A percentile compares a stretch with the other conserved stretches of the same genome.
Conservation (phyloP, 352 stramenopile genomes). For the Pythium guiyangense region DNA sequence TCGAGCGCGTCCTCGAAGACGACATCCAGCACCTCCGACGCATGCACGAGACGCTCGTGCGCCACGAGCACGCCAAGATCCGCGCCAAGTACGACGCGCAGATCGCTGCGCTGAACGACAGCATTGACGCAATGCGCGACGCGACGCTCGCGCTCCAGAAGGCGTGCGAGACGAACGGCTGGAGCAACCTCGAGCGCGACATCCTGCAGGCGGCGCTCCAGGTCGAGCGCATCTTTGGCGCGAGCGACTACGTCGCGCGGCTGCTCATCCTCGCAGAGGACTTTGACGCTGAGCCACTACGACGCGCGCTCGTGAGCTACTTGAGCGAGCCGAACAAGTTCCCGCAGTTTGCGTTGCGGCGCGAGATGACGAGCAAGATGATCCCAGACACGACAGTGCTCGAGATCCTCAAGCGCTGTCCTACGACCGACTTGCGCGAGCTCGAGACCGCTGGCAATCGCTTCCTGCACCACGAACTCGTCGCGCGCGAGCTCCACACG, state of each 20-base stretch:
- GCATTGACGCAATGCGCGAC: slow-evolving; percentile 36
- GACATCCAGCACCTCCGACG: slow-evolving; percentile 58
- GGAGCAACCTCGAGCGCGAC: slow-evolving; percentile 52
- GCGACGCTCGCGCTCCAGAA: slow-evolving; percentile 44
- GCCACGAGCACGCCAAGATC: slow-evolving; percentile 58
- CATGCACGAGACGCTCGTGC: slow-evolving; percentile 53
- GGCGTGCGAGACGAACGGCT: slow-evolving; percentile 41
- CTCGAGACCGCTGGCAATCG: slow-evolving; percentile 32
- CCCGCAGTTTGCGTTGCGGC: slow-evolving; percentile 58
- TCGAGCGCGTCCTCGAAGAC: slow-evolving; percentile 48
- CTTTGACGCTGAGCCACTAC: slow-evolving; percentile 50
- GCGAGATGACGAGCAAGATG: slow-evolving; percentile 72
- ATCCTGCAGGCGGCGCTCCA: slow-evolving; percentile 46
- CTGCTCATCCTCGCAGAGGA: slow-evolving; percentile 74
- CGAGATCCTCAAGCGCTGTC: slow-evolving; percentile 49
- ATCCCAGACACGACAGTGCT: slow-evolving; percentile 62
- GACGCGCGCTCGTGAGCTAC: slow-evolving; percentile 49
- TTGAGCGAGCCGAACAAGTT: slow-evolving; percentile 39
- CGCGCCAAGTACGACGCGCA: slow-evolving; percentile 57
- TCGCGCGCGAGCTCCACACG: slow-evolving; percentile 60
- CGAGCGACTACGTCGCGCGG: slow-evolving; percentile 64
- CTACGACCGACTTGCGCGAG: slow-evolving; percentile 48
- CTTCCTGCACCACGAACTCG: slow-evolving; percentile 58
- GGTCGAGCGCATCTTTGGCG: slow-evolving; percentile 65
- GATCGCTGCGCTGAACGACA: slow-evolving; percentile 25